Evolutionary conservation across 1,139 yeast species (phyloP).

Genomic region (Kodamaea sp.): DNA sequence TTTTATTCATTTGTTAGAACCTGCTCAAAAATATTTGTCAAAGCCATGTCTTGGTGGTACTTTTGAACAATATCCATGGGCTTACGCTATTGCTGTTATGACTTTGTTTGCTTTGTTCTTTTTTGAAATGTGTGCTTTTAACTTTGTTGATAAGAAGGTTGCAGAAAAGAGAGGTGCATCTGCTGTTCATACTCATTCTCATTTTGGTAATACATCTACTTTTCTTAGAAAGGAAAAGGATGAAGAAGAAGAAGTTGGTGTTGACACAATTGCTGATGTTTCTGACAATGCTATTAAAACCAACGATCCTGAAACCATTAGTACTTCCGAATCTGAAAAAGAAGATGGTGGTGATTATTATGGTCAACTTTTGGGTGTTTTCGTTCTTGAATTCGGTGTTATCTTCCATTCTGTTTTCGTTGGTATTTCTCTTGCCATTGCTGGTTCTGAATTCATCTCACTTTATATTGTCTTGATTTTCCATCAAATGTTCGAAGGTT

Average conservation of each 20-base stretch:
- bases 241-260: constrained; percentile 14
- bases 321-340: constrained; percentile 36
- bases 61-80: constrained; percentile 58
- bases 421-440: constrained; percentile 69
- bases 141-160: constrained; percentile 41
- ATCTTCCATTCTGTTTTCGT: constrained; percentile 79
- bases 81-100: constrained; percentile 59
- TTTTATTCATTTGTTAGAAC: constrained; percentile 76
- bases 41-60: constrained; percentile 53
- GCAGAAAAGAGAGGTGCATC: constrained; percentile 15
- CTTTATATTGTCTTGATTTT: constrained; percentile 78
- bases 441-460: constrained; percentile 69
- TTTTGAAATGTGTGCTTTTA: constrained; percentile 53
- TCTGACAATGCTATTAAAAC: constrained; percentile 19
- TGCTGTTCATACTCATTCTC: constrained; percentile 43
- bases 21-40: constrained; percentile 60
- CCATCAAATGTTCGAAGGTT: constrained; percentile 92
- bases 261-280: constrained; percentile 14
- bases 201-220: constrained; percentile 42
- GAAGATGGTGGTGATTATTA: constrained; percentile 32
- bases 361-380: constrained; percentile 43
- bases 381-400: constrained; percentile 75
- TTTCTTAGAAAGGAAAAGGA: constrained; percentile 26
- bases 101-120: constrained; percentile 51
- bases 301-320: constrained; percentile 43